Percentiles rank a stretch among this genome's conserved stretches.
phyloP scores from a whole-genome alignment of 192 early-diverging fungal genomes.

The Diversispora epigaea region DNA sequence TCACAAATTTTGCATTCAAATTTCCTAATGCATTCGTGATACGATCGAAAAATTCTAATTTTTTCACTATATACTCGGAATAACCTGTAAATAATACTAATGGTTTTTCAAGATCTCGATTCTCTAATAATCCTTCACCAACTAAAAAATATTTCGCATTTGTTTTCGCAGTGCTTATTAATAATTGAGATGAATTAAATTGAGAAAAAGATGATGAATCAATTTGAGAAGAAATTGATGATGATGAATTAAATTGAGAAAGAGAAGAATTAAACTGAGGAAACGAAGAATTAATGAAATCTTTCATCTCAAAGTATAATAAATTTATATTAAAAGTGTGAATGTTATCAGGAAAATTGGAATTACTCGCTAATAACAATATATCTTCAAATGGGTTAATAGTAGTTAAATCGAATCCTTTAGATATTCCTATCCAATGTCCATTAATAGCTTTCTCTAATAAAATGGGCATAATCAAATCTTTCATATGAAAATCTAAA shows the following conservation, averaged over 20 bases:
- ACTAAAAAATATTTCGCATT: conserved; percentile 50
- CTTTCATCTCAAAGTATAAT: too few species aligned
- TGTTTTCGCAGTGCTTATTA: conserved; percentile 38
- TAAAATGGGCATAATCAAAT: conserved; percentile 51
- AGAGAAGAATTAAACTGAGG: too few species aligned
- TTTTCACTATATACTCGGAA: conserved; percentile 54
- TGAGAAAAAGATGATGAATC: too few species aligned
- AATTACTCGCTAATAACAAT: conserved; percentile 32
- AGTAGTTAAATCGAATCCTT: conserved; percentile 52
- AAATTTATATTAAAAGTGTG: background rate
- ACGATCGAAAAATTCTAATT: conserved; percentile 46
- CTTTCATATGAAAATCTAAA: conserved; percentile 58
- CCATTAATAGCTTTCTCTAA: conserved; percentile 45
- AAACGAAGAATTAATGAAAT: too few species aligned
- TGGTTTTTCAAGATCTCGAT: conserved; percentile 42
- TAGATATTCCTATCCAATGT: conserved; percentile 54
- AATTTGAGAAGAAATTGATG: too few species aligned
- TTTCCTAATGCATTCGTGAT: conserved; percentile 39
- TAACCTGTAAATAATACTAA: conserved; percentile 54
- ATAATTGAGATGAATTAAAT: background rate
- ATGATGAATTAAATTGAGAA: too few species aligned
- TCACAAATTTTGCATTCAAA: conserved; percentile 47
- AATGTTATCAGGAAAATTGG: conserved; percentile 45
- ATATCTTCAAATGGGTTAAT: conserved; percentile 49
- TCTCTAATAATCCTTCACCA: conserved; percentile 37